Percentiles rank a stretch among this genome's conserved stretches.
These are phyloP conservation scores for Lizonia empirigonia DNA, from an alignment of 2,329 filamentous ascomycete species.

Conservation along the genomic window DNA sequence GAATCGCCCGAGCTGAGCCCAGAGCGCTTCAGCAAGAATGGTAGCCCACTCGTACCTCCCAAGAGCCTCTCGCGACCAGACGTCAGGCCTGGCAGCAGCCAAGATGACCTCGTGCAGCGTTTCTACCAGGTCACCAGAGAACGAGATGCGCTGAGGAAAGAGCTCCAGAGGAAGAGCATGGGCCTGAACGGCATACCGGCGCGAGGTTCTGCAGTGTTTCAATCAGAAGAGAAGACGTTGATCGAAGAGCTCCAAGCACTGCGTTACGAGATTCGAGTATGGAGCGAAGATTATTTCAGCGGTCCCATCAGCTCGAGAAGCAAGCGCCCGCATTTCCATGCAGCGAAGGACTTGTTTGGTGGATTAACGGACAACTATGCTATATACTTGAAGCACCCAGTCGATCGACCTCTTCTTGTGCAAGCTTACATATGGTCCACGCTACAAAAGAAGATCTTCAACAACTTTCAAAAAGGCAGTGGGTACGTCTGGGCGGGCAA, in stretches of 20 bases:
- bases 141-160: constrained; percentile 44
- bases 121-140: constrained; percentile 49
- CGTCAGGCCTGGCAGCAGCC: constrained; percentile 37
- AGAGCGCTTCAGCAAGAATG: constrained; percentile 25
- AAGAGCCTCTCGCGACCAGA: constrained; percentile 45
- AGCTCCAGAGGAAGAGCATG: constrained; percentile 44
- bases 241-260: constrained; percentile 44
- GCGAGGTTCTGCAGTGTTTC: constrained; percentile 36
- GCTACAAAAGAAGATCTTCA: constrained; percentile 47
- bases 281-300: constrained; percentile 45
- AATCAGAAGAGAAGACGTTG: constrained; percentile 44
- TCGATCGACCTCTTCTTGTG: constrained; percentile 44
- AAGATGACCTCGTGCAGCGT: constrained; percentile 46
- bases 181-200: constrained; percentile 37
- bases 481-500: constrained; percentile 48
- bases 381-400: constrained; percentile 39
- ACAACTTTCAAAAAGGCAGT: constrained; percentile 42
- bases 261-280: constrained; percentile 43
- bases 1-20: constrained; percentile 32
- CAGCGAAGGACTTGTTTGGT: constrained; percentile 42
- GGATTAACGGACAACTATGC: constrained; percentile 43
- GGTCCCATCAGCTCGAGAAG: constrained; percentile 34
- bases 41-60: constrained; percentile 40
- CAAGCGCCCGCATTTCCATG: constrained; percentile 41
- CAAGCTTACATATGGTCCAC: constrained; percentile 46